phyloP scores from a whole-genome alignment of 2,329 filamentous ascomycete genomes.

The Aspergillus ustus region DNA sequence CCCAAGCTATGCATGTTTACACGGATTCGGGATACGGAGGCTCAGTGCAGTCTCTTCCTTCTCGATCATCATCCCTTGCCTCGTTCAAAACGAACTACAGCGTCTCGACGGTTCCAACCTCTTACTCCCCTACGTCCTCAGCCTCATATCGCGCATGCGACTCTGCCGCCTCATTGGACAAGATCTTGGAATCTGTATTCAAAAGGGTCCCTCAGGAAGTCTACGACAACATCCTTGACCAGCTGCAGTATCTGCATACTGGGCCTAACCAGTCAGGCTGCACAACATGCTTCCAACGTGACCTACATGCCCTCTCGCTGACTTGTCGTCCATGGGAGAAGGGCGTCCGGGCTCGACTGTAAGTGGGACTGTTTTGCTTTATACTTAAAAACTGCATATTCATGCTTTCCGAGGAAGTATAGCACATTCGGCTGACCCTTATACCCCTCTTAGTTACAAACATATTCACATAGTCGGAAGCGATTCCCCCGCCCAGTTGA shows the following conservation, averaged over 20 bases:
- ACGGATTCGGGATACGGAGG: slow-evolving; percentile 35
- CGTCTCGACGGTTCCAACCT: slow-evolving; percentile 43
- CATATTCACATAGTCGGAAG: slow-evolving; percentile 54
- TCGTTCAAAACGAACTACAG: slow-evolving; percentile 44
- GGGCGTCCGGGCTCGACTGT: slow-evolving; percentile 56
- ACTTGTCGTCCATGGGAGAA: slow-evolving; percentile 62
- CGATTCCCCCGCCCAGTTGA: slow-evolving; percentile 51
- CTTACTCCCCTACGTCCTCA: slow-evolving; percentile 44
- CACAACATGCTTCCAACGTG: slow-evolving; percentile 58
- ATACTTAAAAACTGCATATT: background rate
- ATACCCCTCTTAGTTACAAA: slow-evolving; percentile 48
- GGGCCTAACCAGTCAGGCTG: slow-evolving; percentile 49
- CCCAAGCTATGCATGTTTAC: slow-evolving; percentile 31
- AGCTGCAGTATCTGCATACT: slow-evolving; percentile 54
- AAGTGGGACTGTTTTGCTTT: slow-evolving; percentile 30
- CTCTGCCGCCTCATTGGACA: slow-evolving; percentile 41
- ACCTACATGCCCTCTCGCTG: slow-evolving; percentile 58
- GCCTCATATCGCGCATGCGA: slow-evolving; percentile 43
- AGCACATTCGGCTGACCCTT: slow-evolving; percentile 18
- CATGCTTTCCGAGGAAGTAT: background rate
- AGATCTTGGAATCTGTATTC: slow-evolving; percentile 41
- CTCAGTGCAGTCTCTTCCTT: slow-evolving; percentile 36
- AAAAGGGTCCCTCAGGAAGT: slow-evolving; percentile 58
- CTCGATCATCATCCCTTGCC: slow-evolving; percentile 41
- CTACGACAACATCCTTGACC: slow-evolving; percentile 59